Conservation (phyloP, 345 rosid species). For the Leavenworthia alabamica region DNA sequence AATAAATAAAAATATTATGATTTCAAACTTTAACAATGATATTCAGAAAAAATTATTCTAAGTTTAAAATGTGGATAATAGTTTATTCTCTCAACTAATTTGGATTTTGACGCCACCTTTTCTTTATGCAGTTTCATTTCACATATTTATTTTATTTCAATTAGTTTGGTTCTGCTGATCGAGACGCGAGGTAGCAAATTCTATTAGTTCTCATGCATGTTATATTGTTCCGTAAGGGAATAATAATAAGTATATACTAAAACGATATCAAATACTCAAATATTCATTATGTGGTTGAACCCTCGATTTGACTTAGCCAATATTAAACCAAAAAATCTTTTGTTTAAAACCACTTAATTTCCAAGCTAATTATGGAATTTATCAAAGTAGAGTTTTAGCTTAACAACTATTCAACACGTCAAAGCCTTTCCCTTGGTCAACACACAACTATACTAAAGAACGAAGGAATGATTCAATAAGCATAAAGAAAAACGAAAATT, state of each 20-base stretch:
- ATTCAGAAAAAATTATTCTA: neutral
- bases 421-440: neutral
- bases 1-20: neutral
- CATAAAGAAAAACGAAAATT: neutral
- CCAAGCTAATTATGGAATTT: neutral
- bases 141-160: neutral
- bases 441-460: neutral
- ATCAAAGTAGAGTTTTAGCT: neutral
- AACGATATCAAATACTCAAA: neutral
- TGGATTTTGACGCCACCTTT: neutral
- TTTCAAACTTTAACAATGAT: neutral
- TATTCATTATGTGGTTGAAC: conserved; percentile 21
- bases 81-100: conserved; percentile 27
- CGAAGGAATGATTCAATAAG: neutral
- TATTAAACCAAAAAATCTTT: neutral
- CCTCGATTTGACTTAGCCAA: conserved; percentile 1
- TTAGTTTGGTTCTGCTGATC: neutral
- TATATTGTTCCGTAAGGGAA: neutral
- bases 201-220: neutral
- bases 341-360: neutral
- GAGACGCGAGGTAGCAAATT: neutral
- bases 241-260: neutral
- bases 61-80: neutral
- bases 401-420: neutral
- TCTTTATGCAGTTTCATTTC: neutral